Evolutionary conservation across 225 moss, liverwort and hornwort species (phyloP), one percentile per base, ranked within the genome.

Genomic region (Marchantia polymorpha): DNA sequence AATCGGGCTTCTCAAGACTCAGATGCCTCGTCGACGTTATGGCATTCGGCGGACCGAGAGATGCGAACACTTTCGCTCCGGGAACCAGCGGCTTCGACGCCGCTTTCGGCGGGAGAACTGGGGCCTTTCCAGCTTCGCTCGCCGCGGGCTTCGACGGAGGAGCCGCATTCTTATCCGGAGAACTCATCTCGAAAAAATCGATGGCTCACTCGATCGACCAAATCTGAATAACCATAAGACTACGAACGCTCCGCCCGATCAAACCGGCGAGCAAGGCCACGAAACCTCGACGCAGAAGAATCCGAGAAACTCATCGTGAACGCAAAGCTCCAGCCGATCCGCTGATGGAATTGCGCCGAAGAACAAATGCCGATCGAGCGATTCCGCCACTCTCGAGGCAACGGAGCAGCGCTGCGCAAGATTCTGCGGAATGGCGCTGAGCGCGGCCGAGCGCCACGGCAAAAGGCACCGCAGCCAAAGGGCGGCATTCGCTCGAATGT

Each of bases 1-100:
- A 14, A 52, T 59, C 52, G 3, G 74, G 30, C 61, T 90, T 84
- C 74, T 95, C 93, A 25, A 90, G 64, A 51, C 76, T 84, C 31
- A 88, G 56, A 25, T 92, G 88, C 60, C 49, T 83, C 3, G 83
- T 54, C 6, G 81, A 52, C 15, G 61, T 6, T 3, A 31, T 76
- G 19, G 83, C 17, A 66, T 49, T 76, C 30, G 64, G 6, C 49
- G 75, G 78, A 8, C 78, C 78, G 7, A 78, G 78, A 66, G 78
- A 26, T 68, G 68, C 29, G 19, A 68, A 79, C 9, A 66, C 54
- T 30, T 79, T 79, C 10, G 68, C 48, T 29, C 78, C 78, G 7
- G 78, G 68, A 4, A 50, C 77, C 7, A 30, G 68, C 14, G 67
- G 52, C 10, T 48, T 22, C 8, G 76, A 25, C 0, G 14, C 17